These are phyloP conservation scores for Venturia carpophila DNA, from an alignment of 2,329 filamentous ascomycete species.

Conservation along the genomic window DNA sequence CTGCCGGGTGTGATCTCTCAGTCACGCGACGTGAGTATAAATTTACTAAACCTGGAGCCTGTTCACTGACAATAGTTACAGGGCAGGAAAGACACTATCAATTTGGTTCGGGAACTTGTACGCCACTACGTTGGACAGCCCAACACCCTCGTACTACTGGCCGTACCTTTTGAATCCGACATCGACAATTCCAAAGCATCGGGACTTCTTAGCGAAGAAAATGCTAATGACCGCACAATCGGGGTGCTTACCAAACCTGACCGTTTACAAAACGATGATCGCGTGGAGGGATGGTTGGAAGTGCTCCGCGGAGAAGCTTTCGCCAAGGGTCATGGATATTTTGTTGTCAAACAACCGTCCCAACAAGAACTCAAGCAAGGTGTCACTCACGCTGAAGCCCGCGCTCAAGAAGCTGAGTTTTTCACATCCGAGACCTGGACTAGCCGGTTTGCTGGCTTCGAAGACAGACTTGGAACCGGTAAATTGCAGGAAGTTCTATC, in stretches of 20 bases:
- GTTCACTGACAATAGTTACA: slow-evolving; percentile 23
- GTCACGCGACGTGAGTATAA: slow-evolving; percentile 40
- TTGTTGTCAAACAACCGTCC: slow-evolving; percentile 59
- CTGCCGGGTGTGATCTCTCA: slow-evolving; percentile 75
- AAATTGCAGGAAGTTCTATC: slow-evolving; percentile 45
- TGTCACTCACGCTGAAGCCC: slow-evolving; percentile 41
- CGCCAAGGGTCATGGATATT: slow-evolving; percentile 65
- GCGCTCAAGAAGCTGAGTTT: slow-evolving; percentile 43
- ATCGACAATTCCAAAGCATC: slow-evolving; percentile 67
- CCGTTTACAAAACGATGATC: slow-evolving; percentile 48
- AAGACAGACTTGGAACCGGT: slow-evolving; percentile 44
- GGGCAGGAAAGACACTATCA: slow-evolving; percentile 57
- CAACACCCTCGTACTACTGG: slow-evolving; percentile 68
- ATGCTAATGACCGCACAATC: slow-evolving; percentile 40
- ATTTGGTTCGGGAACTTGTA: slow-evolving; percentile 64
- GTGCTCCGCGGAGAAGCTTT: slow-evolving; percentile 58
- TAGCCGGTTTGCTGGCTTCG: slow-evolving; percentile 32
- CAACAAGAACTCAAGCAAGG: slow-evolving; percentile 42
- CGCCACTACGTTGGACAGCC: slow-evolving; percentile 60
- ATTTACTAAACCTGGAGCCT: not conserved
- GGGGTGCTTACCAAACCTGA: slow-evolving; percentile 85
- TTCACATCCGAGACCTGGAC: slow-evolving; percentile 42
- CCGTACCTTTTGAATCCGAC: slow-evolving; percentile 70
- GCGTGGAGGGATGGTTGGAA: slow-evolving; percentile 51
- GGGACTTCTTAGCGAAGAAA: slow-evolving; percentile 44